Conservation (phyloP, 257 asterid genomes). For the Osmanthus fragrans region DNA sequence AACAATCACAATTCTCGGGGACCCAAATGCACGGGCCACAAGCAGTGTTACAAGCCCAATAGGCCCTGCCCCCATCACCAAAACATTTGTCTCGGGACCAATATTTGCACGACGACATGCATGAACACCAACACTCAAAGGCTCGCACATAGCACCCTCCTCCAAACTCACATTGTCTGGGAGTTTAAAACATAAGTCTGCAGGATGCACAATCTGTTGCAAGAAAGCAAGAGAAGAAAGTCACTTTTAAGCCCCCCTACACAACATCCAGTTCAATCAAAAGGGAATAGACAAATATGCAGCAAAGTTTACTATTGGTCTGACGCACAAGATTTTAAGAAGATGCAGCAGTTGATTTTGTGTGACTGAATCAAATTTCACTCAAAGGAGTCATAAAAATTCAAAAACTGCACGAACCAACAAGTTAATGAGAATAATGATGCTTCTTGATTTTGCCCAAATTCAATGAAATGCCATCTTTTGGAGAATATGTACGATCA, state of each 20-base stretch:
- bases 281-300: background rate
- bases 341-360: background rate
- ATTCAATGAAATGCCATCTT: background rate
- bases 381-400: background rate
- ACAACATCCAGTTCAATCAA: background rate
- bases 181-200: conserved; percentile 79
- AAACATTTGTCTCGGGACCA: conserved; percentile 75
- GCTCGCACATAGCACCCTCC: conserved; percentile 99
- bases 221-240: background rate
- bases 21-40: conserved; percentile 89
- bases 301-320: background rate
- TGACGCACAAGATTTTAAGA: background rate
- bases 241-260: background rate
- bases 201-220: conserved; percentile 89
- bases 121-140: conserved; percentile 90
- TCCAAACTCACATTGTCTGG: conserved; percentile 88
- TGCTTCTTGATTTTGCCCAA: background rate
- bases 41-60: conserved; percentile 86
- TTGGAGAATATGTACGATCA: background rate
- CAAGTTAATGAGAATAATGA: background rate
- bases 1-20: conserved; percentile 70
- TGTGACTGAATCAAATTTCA: background rate
- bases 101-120: conserved; percentile 91
- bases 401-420: background rate
- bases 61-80: conserved; percentile 95